Evolutionary conservation across 106 monocot genomes (phyloP).

Genomic region (Acanthochlamys bracteata): DNA sequence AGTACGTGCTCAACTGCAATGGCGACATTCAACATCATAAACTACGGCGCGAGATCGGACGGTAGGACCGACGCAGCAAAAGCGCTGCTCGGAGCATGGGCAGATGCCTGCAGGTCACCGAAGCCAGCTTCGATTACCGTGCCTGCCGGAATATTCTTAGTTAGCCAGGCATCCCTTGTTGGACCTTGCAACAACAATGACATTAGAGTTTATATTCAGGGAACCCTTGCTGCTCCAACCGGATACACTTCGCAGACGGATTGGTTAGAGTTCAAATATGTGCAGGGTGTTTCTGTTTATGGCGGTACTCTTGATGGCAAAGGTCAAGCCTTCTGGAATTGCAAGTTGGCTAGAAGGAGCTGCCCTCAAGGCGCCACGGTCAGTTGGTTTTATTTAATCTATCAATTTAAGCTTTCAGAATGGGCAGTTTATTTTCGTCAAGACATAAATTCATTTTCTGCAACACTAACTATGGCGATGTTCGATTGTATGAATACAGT

Average conservation of each 20-base stretch:
- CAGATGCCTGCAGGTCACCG: constrained; percentile 14
- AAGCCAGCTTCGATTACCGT: constrained; percentile 20
- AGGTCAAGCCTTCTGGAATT: constrained; percentile 22
- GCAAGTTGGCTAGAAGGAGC: constrained; percentile 6
- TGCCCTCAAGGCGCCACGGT: constrained; percentile 25
- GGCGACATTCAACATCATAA: constrained; percentile 17
- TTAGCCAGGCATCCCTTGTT: constrained; percentile 20
- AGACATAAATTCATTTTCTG: too few relatives aligned
- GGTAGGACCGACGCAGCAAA: constrained; percentile 22
- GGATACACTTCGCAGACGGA: not conserved
- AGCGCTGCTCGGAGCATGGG: constrained; percentile 32
- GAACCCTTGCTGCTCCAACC: constrained; percentile 24
- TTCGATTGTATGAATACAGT: constrained; percentile 16
- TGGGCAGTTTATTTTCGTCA: too few relatives aligned
- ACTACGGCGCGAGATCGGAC: constrained; percentile 29
- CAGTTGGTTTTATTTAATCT: not conserved
- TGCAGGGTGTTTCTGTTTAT: constrained; percentile 16
- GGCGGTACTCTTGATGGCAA: constrained; percentile 23
- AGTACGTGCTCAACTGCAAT: not conserved
- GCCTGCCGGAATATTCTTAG: constrained; percentile 27
- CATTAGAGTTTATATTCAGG: constrained; percentile 14
- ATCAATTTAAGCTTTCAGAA: not conserved
- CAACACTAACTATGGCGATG: too few relatives aligned
- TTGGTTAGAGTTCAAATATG: constrained; percentile 27
- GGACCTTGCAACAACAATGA: constrained; percentile 36